Conservation (phyloP, 257 asterid species). For the Agastache rugosa region DNA sequence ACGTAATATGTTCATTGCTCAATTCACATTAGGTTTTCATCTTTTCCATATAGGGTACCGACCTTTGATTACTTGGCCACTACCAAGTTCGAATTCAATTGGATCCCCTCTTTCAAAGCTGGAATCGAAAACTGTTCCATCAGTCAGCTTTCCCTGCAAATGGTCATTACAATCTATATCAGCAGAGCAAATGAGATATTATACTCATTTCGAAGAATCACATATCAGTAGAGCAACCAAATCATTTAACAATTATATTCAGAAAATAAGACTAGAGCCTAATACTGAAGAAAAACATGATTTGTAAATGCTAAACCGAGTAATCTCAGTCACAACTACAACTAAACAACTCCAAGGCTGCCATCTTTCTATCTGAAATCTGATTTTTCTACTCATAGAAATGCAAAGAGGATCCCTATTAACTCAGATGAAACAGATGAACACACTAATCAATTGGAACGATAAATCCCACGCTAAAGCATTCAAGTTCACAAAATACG, state of each 20-base stretch:
- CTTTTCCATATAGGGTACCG: not conserved
- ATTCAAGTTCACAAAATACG: conserved; percentile 4
- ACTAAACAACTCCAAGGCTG: not conserved
- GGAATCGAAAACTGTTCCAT: conserved; percentile 97
- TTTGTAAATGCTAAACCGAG: not conserved
- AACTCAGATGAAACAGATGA: not conserved
- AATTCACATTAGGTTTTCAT: not conserved
- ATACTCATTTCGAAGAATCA: not conserved
- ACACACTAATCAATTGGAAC: not conserved
- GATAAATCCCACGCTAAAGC: not conserved
- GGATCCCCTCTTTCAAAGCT: conserved; percentile 97
- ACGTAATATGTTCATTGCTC: not conserved
- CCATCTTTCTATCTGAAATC: not conserved
- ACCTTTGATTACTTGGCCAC: conserved; percentile 98
- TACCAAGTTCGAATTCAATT: conserved; percentile 88
- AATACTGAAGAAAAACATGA: not conserved
- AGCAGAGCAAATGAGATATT: conserved; percentile 2
- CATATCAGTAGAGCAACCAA: not conserved
- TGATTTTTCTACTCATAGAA: not conserved
- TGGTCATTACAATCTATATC: conserved; percentile 14
- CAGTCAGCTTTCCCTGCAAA: conserved; percentile 93
- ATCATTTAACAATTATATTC: not conserved
- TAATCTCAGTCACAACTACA: not conserved
- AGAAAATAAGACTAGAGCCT: not conserved
- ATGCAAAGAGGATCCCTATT: not conserved